phyloP scores from a whole-genome alignment of 2,329 filamentous ascomycete species.

The Zasmidium angulare region DNA sequence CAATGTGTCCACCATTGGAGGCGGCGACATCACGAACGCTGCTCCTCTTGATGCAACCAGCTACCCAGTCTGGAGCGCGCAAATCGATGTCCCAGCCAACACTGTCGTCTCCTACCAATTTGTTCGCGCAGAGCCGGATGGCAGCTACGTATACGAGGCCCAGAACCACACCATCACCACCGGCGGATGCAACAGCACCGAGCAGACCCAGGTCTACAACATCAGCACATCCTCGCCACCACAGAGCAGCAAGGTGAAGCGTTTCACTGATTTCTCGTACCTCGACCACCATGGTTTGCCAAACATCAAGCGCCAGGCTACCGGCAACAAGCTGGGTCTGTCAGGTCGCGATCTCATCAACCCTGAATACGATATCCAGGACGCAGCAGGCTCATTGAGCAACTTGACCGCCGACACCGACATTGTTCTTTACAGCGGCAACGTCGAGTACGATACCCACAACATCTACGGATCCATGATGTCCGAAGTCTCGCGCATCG shows the following conservation, averaged over 20 bases:
- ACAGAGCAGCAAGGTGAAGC: constrained; percentile 26
- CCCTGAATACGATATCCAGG: constrained; percentile 66
- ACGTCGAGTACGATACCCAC: constrained; percentile 72
- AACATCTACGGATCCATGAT: constrained; percentile 78
- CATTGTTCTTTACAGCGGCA: constrained; percentile 65
- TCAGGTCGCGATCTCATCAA: constrained; percentile 63
- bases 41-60: constrained; percentile 31
- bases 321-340: constrained; percentile 49
- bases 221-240: constrained; percentile 34
- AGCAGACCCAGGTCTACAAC: constrained; percentile 24
- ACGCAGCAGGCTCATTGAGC: constrained; percentile 52
- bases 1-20: constrained; percentile 34
- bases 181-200: constrained; percentile 31
- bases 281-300: constrained; percentile 12
- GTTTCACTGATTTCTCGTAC: constrained; percentile 14
- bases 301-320: constrained; percentile 21
- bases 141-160: constrained; percentile 34
- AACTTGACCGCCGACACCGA: constrained; percentile 62
- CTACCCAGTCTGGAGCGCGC: constrained; percentile 37
- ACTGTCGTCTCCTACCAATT: constrained; percentile 34
- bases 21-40: constrained; percentile 27
- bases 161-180: constrained; percentile 34
- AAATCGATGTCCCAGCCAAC: constrained; percentile 34
- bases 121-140: constrained; percentile 33
- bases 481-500: constrained; percentile 62